These are phyloP conservation scores for Thielaviopsis ethacetica DNA, from an alignment of 2,329 filamentous ascomycete genomes.

Conservation along the genomic window DNA sequence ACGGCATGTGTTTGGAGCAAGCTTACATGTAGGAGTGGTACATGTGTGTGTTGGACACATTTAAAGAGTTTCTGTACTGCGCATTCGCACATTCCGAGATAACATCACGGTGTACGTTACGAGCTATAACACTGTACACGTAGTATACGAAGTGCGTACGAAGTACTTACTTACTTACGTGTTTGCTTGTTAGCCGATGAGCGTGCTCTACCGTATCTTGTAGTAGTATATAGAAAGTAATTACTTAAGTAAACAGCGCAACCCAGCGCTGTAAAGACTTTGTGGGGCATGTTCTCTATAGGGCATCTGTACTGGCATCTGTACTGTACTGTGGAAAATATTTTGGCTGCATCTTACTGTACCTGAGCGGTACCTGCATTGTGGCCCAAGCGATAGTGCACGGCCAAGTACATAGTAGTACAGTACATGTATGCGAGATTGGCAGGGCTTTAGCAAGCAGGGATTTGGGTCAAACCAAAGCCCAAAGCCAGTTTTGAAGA, in stretches of 20 bases:
- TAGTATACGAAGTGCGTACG: no score
- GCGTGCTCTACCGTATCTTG: no score
- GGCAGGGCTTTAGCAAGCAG: constrained; percentile 3
- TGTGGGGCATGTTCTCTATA: no score
- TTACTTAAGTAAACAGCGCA: background rate
- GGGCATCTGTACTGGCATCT: no score
- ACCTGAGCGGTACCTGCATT: constrained; percentile 10
- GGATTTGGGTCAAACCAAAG: background rate
- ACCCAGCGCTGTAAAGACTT: no score
- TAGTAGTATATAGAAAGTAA: no score
- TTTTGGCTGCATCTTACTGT: background rate
- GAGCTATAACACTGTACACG: background rate
- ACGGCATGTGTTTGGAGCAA: background rate
- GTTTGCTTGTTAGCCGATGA: background rate
- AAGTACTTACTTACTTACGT: no score
- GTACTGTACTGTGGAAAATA: no score
- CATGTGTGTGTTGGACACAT: background rate
- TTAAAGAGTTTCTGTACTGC: background rate
- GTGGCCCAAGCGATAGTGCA: constrained; percentile 6
- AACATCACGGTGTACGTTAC: background rate
- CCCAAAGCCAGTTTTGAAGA: no score
- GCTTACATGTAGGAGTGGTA: background rate
- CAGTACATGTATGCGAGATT: constrained; percentile 10
- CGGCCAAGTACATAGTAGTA: constrained; percentile 8
- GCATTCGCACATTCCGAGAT: background rate